Evolutionary conservation across 1,284 basidiomycete species (phyloP), one percentile per base, ranked within the genome.

Genomic region (Laetiporus sulphureus): DNA sequence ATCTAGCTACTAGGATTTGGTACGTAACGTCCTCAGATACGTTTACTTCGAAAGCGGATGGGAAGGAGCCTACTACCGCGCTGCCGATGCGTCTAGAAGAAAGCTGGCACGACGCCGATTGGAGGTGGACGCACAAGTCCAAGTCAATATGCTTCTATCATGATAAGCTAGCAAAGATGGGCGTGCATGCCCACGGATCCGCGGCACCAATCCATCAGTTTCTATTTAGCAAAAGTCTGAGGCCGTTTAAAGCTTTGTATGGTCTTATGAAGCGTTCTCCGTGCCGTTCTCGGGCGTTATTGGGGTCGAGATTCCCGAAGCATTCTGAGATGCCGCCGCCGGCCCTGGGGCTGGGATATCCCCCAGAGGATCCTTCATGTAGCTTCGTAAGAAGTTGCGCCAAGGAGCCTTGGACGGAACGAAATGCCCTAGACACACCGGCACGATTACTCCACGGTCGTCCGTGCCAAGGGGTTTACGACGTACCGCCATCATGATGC

Each of bases 351-450:
- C 60, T 10, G 62, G 62, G 3, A 66, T 49, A 23, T 65, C 48
- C 5, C 51, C 60, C 1, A 55, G 50, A 3, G 68, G 72, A 49
- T 70, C 57, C 32, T 55, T 54, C 22, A 80, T 48, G 52, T 76
- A 80, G 5, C 69, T 69, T 38, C 65, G 64, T 27, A 90, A 64
- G 60, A 90, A 89, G 50, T 72, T 74, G 16, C 85, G 70, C 87
- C 87, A 91, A 32, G 65, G 72, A 2, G 73, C 73, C 50, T 83
- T 86, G 5, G 77, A 80, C 0, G 87, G 87, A 2, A 90, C 77
- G 50, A 88, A 89, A 56, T 91, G 88, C 15, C 86, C 86, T 89
- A 45, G 7, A 8, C 15, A 29, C 25, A 35, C n/a, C 23, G 34
- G 27, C 32, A 40, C 20, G 25, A 2, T 12, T 16, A 36, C 30